phyloP scores from a whole-genome alignment of 805 yeast genomes.

The Cyberlindnera misumaiensis region DNA sequence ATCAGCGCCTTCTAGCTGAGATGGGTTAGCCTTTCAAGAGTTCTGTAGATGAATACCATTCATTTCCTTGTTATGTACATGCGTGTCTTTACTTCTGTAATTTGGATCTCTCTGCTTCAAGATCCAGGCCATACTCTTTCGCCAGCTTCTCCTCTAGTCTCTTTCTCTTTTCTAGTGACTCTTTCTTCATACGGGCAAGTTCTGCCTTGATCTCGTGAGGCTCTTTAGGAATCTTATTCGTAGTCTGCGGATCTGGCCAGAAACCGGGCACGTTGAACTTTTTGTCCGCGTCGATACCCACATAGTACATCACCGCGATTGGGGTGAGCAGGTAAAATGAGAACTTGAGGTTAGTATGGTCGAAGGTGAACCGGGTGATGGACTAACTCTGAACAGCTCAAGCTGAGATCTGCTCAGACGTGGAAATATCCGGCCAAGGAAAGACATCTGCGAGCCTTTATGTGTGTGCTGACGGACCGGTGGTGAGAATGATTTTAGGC shows the following conservation, averaged over 20 bases:
- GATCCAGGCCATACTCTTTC: constrained; percentile 56
- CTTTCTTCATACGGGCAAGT: constrained; percentile 77
- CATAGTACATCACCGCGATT: constrained; percentile 85
- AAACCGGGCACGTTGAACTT: constrained; percentile 89
- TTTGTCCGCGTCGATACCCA: constrained; percentile 83
- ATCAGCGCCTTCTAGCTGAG: constrained; percentile 1
- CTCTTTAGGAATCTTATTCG: constrained; percentile 88
- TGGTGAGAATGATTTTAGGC: background rate
- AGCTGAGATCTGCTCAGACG: constrained; percentile 42
- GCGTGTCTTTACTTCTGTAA: constrained; percentile 15
- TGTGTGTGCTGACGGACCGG: background rate
- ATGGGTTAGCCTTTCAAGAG: background rate
- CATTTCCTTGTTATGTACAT: constrained; percentile 5
- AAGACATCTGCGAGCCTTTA: constrained; percentile 1
- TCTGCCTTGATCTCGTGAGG: constrained; percentile 89
- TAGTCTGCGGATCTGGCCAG: constrained; percentile 94
- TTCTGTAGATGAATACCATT: background rate
- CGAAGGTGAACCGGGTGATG: too few species aligned
- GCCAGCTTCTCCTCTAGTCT: constrained; percentile 65
- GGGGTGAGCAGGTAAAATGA: constrained; percentile 84
- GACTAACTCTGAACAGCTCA: constrained; percentile 42
- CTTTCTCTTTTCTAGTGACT: constrained; percentile 63
- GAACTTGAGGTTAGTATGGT: constrained; percentile 53
- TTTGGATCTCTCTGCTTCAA: constrained; percentile 38
- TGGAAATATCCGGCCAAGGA: constrained; percentile 11